Percentiles rank a stretch among this genome's conserved stretches.
Conservation (phyloP, 352 stramenopile genomes). For the Phytopythium oedochilum region DNA sequence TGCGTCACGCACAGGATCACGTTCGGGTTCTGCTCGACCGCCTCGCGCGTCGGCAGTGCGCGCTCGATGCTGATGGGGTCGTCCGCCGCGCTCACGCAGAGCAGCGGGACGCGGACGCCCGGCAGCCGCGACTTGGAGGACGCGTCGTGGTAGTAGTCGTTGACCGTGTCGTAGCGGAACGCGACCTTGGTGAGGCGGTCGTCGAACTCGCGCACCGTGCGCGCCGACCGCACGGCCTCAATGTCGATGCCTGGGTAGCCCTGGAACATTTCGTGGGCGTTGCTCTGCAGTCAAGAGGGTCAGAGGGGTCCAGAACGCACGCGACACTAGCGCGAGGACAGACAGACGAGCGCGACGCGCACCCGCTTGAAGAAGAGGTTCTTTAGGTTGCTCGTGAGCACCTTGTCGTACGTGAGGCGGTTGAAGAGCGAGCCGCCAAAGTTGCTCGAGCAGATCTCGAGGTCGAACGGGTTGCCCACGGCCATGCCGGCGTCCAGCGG, state of each 20-base stretch:
- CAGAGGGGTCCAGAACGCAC: too few relatives aligned
- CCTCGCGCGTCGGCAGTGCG: conserved; percentile 14
- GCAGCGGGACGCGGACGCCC: conserved; percentile 30
- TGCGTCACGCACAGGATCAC: conserved; percentile 44
- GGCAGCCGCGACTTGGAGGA: conserved; percentile 28
- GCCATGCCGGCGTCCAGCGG: conserved; percentile 44
- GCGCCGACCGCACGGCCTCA: conserved; percentile 22
- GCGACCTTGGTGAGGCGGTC: conserved; percentile 48
- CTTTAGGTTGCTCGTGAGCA: conserved; percentile 38
- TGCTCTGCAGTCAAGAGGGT: too few relatives aligned
- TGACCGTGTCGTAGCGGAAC: conserved; percentile 41
- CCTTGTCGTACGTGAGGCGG: conserved; percentile 47
- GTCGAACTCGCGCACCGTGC: conserved; percentile 56
- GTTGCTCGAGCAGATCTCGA: conserved; percentile 39
- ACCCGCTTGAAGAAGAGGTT: conserved; percentile 53
- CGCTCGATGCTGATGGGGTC: conserved; percentile 43
- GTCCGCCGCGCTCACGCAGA: conserved; percentile 49
- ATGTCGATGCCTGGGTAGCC: conserved; percentile 41
- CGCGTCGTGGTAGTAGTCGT: conserved; percentile 42
- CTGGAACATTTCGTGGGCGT: conserved; percentile 55
- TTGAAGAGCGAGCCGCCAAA: conserved; percentile 42
- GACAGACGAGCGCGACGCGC: too few relatives aligned
- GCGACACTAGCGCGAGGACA: too few relatives aligned
- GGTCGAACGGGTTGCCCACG: conserved; percentile 67
- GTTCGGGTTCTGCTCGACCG: conserved; percentile 36